Evolutionary conservation across 2,329 filamentous ascomycete species (phyloP).

Genomic region (Ascochyta viciae-villosae): DNA sequence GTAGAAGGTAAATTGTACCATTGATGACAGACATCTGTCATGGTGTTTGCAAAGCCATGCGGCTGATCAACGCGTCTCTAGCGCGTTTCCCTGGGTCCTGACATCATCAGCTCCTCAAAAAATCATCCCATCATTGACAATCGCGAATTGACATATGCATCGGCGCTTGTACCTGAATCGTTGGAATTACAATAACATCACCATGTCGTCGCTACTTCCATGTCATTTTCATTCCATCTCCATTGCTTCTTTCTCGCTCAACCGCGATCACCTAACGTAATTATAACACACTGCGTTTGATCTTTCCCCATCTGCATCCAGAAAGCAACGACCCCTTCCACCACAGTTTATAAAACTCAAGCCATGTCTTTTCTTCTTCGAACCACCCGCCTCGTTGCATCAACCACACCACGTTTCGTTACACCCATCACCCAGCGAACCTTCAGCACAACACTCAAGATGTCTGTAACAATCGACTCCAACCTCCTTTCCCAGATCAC

Average conservation of each 20-base stretch:
- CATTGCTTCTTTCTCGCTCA: background rate
- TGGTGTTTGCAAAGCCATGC: too few relatives aligned
- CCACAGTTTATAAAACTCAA: background rate
- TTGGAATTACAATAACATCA: slow-evolving; percentile 5
- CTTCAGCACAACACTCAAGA: slow-evolving; percentile 24
- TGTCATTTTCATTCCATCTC: background rate
- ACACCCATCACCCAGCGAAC: slow-evolving; percentile 15
- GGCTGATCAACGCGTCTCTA: slow-evolving; percentile 1
- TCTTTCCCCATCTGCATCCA: background rate
- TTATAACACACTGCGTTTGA: background rate
- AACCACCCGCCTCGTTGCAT: slow-evolving; percentile 15
- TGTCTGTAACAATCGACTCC: slow-evolving; percentile 43
- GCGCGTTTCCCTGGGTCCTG: slow-evolving; percentile 7
- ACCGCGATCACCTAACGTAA: background rate
- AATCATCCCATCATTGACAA: slow-evolving; percentile 16
- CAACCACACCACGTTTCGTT: slow-evolving; percentile 17
- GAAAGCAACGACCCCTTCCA: background rate
- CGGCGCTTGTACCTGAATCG: slow-evolving; percentile 16
- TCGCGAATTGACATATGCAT: slow-evolving; percentile 14
- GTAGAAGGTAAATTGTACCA: too few relatives aligned
- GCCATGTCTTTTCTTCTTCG: slow-evolving; percentile 25
- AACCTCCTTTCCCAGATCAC: slow-evolving; percentile 52
- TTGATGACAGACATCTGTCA: too few relatives aligned
- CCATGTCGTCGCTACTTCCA: slow-evolving; percentile 2
- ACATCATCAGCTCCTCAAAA: slow-evolving; percentile 22